Evolutionary conservation across 192 early-diverging fungal species (phyloP), one percentile per base, ranked within the genome.

Genomic region (Coemansia sp.): DNA sequence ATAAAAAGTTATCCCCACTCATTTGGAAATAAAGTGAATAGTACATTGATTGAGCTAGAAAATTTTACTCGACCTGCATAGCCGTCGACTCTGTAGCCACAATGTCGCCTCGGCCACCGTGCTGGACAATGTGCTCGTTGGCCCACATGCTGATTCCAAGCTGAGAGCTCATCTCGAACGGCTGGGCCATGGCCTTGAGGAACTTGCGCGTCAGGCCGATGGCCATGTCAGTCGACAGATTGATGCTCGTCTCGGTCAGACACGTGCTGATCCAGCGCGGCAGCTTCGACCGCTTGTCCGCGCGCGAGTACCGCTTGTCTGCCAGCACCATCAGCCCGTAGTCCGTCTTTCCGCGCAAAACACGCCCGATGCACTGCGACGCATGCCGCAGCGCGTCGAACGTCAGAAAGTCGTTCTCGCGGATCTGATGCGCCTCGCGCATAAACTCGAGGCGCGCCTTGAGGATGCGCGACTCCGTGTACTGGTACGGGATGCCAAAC

Each of bases 401-500:
- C 0, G 98, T 97, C 63, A 99, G 69, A 74, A 98, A 99, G 66
- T 99, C 98, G 67, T 96, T 99, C 76, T 99, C 98, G 32, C 98
- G 83, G 18, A 99, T 92, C 62, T 91, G 84, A 67, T 89, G 88
- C 62, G 93, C 88, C 56, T 98, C 95, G 22, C 98, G 78, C 47
- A 99, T 72, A 80, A 92, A 99, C 77, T 98, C 96, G 9, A 99
- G 80, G 5, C 95, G 85, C 1, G 95, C 95, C 84, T 96, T 97
- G 46, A 98, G 69, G 40, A 97, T 96, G 21, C 96, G 72, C 48
- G 87, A 90, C 70, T 97, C 96, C 0, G 96, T 98, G 73, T 98
- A 98, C 83, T 99, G 98, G 71, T 98, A 99, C 5, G 98, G 98
- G 50, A 99, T 96, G 12, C 98, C 98, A 86, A 99, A 99, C 85